These are phyloP conservation scores for Sclerotinia subarctica DNA, from an alignment of 2,329 filamentous ascomycete species.

Conservation along the genomic window DNA sequence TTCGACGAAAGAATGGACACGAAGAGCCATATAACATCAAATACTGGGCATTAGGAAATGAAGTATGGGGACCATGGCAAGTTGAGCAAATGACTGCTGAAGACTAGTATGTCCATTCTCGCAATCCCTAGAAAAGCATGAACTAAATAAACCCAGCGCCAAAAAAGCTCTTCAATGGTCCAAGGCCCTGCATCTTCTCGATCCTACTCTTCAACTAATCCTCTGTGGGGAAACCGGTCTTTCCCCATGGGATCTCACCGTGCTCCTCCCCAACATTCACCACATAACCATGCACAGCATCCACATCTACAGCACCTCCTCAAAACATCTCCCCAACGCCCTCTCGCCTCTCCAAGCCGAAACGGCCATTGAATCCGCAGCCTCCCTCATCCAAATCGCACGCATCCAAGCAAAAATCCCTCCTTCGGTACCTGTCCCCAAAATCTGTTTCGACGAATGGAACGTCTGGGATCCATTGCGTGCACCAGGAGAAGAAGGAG, in stretches of 20 bases:
- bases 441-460: conserved; percentile 69
- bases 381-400: conserved; percentile 60
- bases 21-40: conserved; percentile 77
- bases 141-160: conserved; percentile 33
- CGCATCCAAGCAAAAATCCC: conserved; percentile 53
- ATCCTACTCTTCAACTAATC: conserved; percentile 58
- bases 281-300: conserved; percentile 67
- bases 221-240: conserved; percentile 62
- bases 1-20: conserved; percentile 71
- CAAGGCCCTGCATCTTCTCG: conserved; percentile 55
- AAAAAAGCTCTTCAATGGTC: conserved; percentile 57
- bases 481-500: conserved; percentile 59
- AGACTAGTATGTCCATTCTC: conserved; percentile 42
- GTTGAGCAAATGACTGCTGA: conserved; percentile 56
- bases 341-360: conserved; percentile 59
- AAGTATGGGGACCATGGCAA: conserved; percentile 48
- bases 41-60: conserved; percentile 84
- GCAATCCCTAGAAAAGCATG: not conserved
- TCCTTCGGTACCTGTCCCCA: conserved; percentile 43
- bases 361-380: conserved; percentile 61
- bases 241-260: conserved; percentile 61
- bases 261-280: conserved; percentile 57
- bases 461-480: conserved; percentile 65
- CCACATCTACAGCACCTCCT: conserved; percentile 58
- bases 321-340: conserved; percentile 48